Conservation (phyloP, 306 rosid species). For the Trifolium dubium region DNA sequence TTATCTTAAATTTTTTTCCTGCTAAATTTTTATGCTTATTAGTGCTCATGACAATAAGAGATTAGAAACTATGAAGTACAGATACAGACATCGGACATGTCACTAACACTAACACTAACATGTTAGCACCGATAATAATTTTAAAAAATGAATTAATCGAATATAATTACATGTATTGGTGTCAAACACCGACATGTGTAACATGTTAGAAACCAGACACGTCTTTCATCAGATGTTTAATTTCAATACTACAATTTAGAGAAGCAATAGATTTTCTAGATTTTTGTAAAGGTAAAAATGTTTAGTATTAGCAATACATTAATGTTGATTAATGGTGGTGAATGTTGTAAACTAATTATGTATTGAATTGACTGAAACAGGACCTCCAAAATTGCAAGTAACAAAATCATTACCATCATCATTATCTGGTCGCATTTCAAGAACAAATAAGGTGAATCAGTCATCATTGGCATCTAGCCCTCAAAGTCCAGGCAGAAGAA, state of each 20-base stretch:
- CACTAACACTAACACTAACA: background rate
- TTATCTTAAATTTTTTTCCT: background rate
- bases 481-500: constrained; percentile 46
- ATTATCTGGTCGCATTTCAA: constrained; percentile 43
- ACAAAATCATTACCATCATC: constrained; percentile 46
- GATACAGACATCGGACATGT: too few relatives aligned
- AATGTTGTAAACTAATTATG: constrained; percentile 18
- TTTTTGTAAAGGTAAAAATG: background rate
- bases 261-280: background rate
- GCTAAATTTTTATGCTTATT: background rate
- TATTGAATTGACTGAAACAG: constrained; percentile 48
- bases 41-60: background rate
- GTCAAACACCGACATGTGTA: background rate
- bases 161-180: background rate
- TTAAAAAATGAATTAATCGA: too few relatives aligned
- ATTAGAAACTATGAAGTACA: background rate
- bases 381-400: constrained; percentile 15
- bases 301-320: background rate
- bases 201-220: background rate
- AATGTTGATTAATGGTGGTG: background rate
- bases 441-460: constrained; percentile 43
- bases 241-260: background rate
- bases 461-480: constrained; percentile 32
- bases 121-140: background rate
- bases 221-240: background rate